Base-by-base conservation (phyloP, 495 filamentous ascomycete species). In the Neurospora intermedia region DNA sequence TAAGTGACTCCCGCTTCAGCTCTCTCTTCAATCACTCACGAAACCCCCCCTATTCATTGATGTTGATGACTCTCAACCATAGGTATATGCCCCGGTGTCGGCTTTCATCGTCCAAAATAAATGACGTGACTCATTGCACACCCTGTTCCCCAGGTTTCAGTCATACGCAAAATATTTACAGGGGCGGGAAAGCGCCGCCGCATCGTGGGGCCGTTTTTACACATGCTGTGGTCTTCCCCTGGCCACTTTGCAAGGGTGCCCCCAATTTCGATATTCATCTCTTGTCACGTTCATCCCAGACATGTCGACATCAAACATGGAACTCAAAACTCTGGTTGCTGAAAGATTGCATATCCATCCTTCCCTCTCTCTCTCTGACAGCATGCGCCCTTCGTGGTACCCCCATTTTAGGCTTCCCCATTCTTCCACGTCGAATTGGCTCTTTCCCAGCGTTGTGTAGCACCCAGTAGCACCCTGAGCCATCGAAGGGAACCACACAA, bases 131-230 rank as follows among this genome's bases (percentile, higher is more conserved):
- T 74, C 74, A 75, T 48, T 43, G 13, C 43, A 31, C 48, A 59
- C 48, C 23, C 48, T 11, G 20, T 75, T 73, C 76, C 75, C 77
- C 75, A 72, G 75, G 43, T 77, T 77, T 59, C 27, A 11, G n/a
- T 59, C 48, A 77, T 75, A 77, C 71, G 70, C 69, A 74, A 76
- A 70, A 69, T 43, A 31, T 77, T 75, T 77, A 75, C 74, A 75
- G 71, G 75, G 35, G 35, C 6, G 77, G 38, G 39, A 69, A 18
- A 20, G 74, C 71, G 35, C 40, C 71, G 35, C 40, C 48, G 71
- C 31, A 13, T 40, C 72, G 77, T 76, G 75, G 77, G 77, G 76
- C 54, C 54, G 23, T 35, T 62, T 62, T 16, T 6, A 38, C 35
- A 8, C 31, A 13, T 35, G 23, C 35, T 62, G 16, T 35, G 54